phyloP scores from a whole-genome alignment of 2,329 filamentous ascomycete genomes.

The Phyllosticta citriasiana region DNA sequence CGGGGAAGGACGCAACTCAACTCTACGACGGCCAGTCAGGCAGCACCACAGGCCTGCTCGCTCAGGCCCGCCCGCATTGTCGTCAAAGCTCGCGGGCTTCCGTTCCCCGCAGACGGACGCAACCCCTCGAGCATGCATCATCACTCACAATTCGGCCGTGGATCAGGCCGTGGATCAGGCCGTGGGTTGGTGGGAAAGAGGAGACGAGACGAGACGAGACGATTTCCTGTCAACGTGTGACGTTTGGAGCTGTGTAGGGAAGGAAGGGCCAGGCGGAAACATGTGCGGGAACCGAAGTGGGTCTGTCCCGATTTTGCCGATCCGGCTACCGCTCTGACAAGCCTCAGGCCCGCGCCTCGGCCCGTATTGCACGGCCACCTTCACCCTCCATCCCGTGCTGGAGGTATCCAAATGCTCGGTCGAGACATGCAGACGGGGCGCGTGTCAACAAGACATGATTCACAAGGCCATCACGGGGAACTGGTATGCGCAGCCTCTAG shows the following conservation, averaged over 20 bases:
- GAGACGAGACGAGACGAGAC: neutral
- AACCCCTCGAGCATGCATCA: neutral
- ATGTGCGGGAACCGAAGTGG: neutral
- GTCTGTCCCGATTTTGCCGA: neutral
- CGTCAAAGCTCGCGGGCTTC: neutral
- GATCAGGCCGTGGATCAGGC: too few species aligned
- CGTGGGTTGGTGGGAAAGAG: neutral
- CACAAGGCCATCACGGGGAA: neutral
- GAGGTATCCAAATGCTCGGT: neutral
- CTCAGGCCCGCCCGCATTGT: neutral
- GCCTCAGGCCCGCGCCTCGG: neutral
- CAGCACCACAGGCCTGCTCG: neutral
- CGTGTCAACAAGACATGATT: neutral
- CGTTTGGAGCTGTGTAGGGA: too few species aligned
- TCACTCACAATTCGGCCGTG: neutral
- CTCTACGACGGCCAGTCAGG: neutral
- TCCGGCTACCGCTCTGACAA: neutral
- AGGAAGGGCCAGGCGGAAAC: too few species aligned
- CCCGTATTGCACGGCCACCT: neutral
- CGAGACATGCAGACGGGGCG: neutral
- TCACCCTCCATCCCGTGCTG: neutral
- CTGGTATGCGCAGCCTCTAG: neutral
- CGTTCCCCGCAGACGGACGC: neutral
- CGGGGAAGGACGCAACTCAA: neutral
- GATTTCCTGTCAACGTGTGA: too few species aligned